Evolutionary conservation across 164 flowering plant species (phyloP), one percentile per base, ranked within the genome.

Genomic region (Protea cynaroides): DNA sequence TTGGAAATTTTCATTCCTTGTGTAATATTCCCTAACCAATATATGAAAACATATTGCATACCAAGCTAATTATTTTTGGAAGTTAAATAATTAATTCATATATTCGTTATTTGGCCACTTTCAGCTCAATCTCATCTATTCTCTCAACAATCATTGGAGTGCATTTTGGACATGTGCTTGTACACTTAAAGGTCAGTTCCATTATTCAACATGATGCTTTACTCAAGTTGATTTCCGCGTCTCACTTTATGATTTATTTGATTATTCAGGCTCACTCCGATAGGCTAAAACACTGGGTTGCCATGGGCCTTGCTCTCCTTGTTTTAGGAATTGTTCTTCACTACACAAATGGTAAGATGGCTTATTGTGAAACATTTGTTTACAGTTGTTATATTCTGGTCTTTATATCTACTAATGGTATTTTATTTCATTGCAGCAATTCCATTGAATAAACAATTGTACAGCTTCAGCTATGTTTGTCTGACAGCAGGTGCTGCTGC

Each of bases 401-500:
- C 29, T 14, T 64, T 19, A 25, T 46, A 29, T n/a, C 17, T 15
- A 9, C 11, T 24, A 50, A 25, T 11, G 15, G 34, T 61, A 23
- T 61, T 64, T 51, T 40, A 19, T 43, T 69, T 68, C 63, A 8
- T 58, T 79, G 77, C 95, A 92, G 96, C 82, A 21, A 84, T 92
- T 70, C 96, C 96, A 56, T 72, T 86, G 36, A 92, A 92, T 69
- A 92, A 92, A 71, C 96, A 92, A 75, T 55, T 92, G 61, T 92
- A 90, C 78, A 81, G 84, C 63, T 70, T 88, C 66, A 92, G 93
- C 79, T 92, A 92, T 74, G 90, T 86, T 49, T 92, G 96, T 65
- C 75, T 92, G 21, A 90, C 98, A 23, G 83, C 96, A 18, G 96
- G 96, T 65, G 87, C 93, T 52, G 96, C 98, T 24, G 86, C 86